Conservation (phyloP, 495 filamentous ascomycete genomes). For the Tuber brumale region DNA sequence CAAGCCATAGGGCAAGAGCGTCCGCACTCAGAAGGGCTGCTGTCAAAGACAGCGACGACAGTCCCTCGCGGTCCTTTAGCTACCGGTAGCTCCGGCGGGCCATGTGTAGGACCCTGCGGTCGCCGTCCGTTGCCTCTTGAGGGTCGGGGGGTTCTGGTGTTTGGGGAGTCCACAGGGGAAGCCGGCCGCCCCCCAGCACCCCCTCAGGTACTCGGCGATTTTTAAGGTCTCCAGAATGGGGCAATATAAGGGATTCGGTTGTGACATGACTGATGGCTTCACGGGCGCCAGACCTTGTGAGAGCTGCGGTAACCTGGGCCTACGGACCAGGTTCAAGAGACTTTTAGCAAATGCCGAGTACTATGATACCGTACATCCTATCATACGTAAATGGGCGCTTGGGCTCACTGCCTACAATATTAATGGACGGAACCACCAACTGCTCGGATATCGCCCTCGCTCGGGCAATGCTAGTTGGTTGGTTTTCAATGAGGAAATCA, state of each 20-base stretch:
- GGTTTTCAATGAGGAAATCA: background rate
- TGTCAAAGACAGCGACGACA: background rate
- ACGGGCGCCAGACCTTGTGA: background rate
- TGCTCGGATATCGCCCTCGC: background rate
- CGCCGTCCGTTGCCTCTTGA: background rate
- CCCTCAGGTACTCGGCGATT: background rate
- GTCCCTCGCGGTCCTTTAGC: background rate
- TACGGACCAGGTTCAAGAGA: background rate
- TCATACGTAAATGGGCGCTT: background rate
- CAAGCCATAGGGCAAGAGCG: background rate
- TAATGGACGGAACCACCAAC: background rate
- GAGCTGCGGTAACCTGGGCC: background rate
- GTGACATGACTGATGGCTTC: background rate
- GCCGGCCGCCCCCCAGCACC: background rate
- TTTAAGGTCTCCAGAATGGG: background rate
- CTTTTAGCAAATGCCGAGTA: background rate
- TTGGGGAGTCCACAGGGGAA: background rate
- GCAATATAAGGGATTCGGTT: background rate
- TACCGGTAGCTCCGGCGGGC: background rate
- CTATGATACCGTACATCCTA: too few relatives aligned
- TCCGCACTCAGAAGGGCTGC: background rate
- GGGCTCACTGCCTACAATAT: background rate
- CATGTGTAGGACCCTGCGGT: background rate
- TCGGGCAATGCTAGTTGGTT: background rate
- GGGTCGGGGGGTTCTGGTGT: background rate